Percentiles rank a stretch among this genome's conserved stretches.
Evolutionary conservation across 2,329 filamentous ascomycete genomes (phyloP).

Genomic region (Cylindrodendrum hubeiense): DNA sequence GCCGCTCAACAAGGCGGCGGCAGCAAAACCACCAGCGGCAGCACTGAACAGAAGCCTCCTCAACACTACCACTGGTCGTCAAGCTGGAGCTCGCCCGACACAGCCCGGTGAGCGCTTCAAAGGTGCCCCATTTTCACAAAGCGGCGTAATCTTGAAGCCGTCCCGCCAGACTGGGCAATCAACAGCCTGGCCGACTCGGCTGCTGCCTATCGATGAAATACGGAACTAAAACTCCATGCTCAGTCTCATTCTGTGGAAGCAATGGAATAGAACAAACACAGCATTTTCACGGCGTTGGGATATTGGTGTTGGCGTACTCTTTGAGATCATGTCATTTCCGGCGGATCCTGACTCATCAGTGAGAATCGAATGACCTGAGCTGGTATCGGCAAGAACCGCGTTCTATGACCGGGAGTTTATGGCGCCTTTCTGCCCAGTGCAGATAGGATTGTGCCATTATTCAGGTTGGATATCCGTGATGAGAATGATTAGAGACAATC

Average conservation of each 20-base stretch:
- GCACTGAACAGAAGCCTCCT: slow-evolving; percentile 31
- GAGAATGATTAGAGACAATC: neutral
- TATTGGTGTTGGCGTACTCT: neutral
- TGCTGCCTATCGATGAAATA: neutral
- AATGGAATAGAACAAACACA: too few relatives aligned
- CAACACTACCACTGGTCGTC: slow-evolving; percentile 51
- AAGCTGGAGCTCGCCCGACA: slow-evolving; percentile 51
- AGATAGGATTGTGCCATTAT: too few relatives aligned
- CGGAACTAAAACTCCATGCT: neutral
- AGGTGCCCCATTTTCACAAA: neutral
- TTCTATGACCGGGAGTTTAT: neutral
- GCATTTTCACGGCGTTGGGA: neutral
- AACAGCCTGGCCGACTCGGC: neutral
- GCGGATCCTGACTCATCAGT: slow-evolving; percentile 1
- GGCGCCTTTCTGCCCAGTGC: neutral
- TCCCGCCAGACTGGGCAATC: neutral
- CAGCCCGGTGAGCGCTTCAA: slow-evolving; percentile 30
- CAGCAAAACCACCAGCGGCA: slow-evolving; percentile 31
- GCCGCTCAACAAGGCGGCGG: slow-evolving; percentile 22
- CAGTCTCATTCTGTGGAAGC: too few relatives aligned
- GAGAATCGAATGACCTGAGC: neutral
- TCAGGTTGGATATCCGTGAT: neutral
- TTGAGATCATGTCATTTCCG: neutral
- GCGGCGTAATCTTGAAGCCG: neutral
- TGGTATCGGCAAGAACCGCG: neutral